Evolutionary conservation across 129 eudicot species (phyloP).

Genomic region (Centrapalus pauciflorus): DNA sequence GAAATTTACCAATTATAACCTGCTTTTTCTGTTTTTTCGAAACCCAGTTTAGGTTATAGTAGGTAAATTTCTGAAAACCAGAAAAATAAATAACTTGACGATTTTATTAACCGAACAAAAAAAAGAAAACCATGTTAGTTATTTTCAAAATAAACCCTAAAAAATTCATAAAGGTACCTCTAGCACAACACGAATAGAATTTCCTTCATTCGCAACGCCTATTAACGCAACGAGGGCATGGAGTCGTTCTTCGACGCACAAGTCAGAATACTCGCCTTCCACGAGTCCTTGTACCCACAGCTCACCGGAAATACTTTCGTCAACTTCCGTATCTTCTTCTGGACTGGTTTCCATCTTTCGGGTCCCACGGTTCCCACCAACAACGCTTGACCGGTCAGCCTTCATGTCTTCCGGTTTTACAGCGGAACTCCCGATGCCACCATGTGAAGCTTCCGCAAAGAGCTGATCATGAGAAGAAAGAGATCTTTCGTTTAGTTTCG

Average conservation of each 20-base stretch:
- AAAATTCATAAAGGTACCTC: slow-evolving; percentile 53
- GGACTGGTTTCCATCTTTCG: slow-evolving; percentile 15
- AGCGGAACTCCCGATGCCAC: slow-evolving; percentile 12
- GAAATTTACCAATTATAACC: too few relatives aligned
- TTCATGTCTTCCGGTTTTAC: slow-evolving; percentile 20
- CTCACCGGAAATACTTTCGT: slow-evolving; percentile 62
- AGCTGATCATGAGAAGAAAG: slow-evolving; percentile 16
- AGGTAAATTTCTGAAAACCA: too few relatives aligned
- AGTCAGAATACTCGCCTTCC: slow-evolving; percentile 77
- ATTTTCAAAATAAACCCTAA: too few relatives aligned
- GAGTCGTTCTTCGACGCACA: slow-evolving; percentile 81
- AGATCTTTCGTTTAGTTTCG: slow-evolving; percentile 25
- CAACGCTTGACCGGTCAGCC: slow-evolving; percentile 23
- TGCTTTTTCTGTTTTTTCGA: too few relatives aligned
- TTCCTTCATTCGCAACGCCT: slow-evolving; percentile 83
- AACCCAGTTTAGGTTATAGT: too few relatives aligned
- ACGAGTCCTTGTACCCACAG: slow-evolving; percentile 87
- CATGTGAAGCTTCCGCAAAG: slow-evolving; percentile 2
- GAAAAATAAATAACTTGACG: too few relatives aligned
- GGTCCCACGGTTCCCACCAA: slow-evolving; percentile 37
- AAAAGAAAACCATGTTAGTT: too few relatives aligned
- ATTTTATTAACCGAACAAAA: too few relatives aligned
- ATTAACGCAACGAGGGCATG: slow-evolving; percentile 77
- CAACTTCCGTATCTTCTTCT: slow-evolving; percentile 46
- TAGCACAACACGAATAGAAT: slow-evolving; percentile 58